A percentile compares a stretch with the other conserved stretches of the same genome.
Conservation (phyloP, 2,329 filamentous ascomycete genomes). For the Scytalidium lignicola region DNA sequence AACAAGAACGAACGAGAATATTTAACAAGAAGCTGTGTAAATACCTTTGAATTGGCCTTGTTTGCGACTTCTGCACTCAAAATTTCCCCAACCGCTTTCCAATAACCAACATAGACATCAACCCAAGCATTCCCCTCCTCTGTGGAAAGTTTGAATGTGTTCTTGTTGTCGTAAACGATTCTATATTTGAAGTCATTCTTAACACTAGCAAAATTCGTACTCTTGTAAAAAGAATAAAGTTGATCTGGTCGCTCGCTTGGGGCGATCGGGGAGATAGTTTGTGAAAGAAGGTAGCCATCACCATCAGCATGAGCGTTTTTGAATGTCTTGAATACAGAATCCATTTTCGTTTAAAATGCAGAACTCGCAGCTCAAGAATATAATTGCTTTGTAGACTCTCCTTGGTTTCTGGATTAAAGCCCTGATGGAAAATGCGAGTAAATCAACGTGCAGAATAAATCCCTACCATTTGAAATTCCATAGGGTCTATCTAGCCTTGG, state of each 20-base stretch:
- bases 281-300: conserved; percentile 69
- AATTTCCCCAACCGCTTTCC: conserved; percentile 74
- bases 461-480: not conserved
- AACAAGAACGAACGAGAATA: too few species aligned
- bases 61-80: conserved; percentile 56
- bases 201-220: conserved; percentile 56
- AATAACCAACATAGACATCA: conserved; percentile 78
- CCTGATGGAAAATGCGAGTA: too few species aligned
- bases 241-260: conserved; percentile 57
- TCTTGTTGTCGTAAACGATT: conserved; percentile 58
- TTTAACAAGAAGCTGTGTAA: conserved; percentile 10
- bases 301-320: conserved; percentile 57
- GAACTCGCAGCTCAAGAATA: not conserved
- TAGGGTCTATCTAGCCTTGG: too few species aligned
- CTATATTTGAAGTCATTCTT: conserved; percentile 65
- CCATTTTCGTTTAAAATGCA: conserved; percentile 47
- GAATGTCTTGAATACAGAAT: conserved; percentile 69
- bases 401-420: too few species aligned
- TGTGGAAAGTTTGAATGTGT: conserved; percentile 16
- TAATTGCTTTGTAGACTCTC: not conserved
- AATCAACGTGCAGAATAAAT: not conserved
- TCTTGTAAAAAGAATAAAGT: conserved; percentile 65
- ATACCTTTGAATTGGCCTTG: conserved; percentile 23
- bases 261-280: conserved; percentile 67
- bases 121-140: conserved; percentile 77